Percentiles rank a stretch among this genome's conserved stretches.
phyloP scores from a whole-genome alignment of 2,329 filamentous ascomycete species.

The Fusarium dimerum region DNA sequence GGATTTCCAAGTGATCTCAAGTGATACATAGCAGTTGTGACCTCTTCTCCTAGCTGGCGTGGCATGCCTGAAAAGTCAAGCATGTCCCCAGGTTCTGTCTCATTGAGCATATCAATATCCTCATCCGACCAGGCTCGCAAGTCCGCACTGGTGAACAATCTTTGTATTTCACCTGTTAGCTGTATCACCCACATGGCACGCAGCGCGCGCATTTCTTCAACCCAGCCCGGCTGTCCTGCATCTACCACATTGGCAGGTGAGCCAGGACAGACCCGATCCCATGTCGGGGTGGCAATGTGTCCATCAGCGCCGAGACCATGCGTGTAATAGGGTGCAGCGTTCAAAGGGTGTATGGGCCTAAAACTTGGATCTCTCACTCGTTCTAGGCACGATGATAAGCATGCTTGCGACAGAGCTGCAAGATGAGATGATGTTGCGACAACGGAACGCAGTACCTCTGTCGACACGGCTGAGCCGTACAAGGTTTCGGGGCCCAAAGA shows the following conservation, averaged over 20 bases:
- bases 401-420: constrained; percentile 18
- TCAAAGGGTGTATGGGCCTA: constrained; percentile 8
- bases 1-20: constrained; percentile 1
- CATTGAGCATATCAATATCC: constrained; percentile 4
- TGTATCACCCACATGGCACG: constrained; percentile 23
- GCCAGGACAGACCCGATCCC: constrained; percentile 8
- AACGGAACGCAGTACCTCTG: constrained; percentile 10
- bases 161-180: constrained; percentile 12
- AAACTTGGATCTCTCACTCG: constrained; percentile 14
- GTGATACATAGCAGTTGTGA: constrained; percentile 9
- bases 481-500: constrained; percentile 2
- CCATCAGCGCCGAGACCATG: neutral
- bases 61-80: neutral
- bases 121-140: constrained; percentile 2
- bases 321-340: constrained; percentile 4
- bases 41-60: neutral
- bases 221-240: constrained; percentile 18
- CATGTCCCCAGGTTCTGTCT: neutral
- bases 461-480: neutral
- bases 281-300: neutral
- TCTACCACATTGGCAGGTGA: constrained; percentile 7
- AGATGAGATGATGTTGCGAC: constrained; percentile 20
- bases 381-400: constrained; percentile 17
- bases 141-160: neutral
- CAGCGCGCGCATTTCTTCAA: constrained; percentile 26